Conservation (phyloP, 495 filamentous ascomycete species). For the Daldinia decipiens region DNA sequence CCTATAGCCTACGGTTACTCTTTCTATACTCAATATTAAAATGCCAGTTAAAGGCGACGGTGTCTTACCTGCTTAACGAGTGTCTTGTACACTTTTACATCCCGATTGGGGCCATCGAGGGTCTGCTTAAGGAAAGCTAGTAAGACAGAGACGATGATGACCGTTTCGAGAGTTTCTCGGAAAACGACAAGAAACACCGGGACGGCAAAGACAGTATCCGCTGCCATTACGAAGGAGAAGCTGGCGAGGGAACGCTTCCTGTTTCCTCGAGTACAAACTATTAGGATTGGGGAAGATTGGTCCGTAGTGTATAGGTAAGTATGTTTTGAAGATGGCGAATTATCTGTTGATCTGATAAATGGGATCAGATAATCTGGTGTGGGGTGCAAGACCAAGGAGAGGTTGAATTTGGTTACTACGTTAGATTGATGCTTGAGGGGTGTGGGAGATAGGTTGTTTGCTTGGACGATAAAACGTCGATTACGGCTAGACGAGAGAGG, state of each 20-base stretch:
- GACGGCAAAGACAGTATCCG: slow-evolving; percentile 68
- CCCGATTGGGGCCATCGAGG: slow-evolving; percentile 66
- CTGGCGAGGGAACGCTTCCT: neutral
- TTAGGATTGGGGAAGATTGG: neutral
- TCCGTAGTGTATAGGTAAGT: neutral
- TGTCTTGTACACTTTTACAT: slow-evolving; percentile 69
- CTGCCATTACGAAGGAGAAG: slow-evolving; percentile 53
- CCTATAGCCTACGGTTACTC: slow-evolving; percentile 53
- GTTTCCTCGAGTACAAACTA: neutral
- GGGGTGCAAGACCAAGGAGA: slow-evolving; percentile 11
- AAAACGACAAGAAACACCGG: slow-evolving; percentile 89
- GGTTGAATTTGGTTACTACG: neutral
- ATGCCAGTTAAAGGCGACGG: neutral
- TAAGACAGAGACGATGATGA: slow-evolving; percentile 83
- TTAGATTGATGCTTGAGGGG: neutral
- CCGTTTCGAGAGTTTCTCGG: slow-evolving; percentile 83
- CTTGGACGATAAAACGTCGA: slow-evolving; percentile 5
- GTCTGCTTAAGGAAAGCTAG: slow-evolving; percentile 85
- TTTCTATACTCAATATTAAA: neutral
- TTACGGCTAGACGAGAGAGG: slow-evolving; percentile 1
- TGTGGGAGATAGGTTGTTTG: neutral
- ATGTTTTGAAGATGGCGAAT: slow-evolving; percentile 24
- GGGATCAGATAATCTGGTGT: slow-evolving; percentile 42
- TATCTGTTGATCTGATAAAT: slow-evolving; percentile 47
- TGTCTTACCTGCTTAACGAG: slow-evolving; percentile 73